These are phyloP conservation scores for Gaultheria prostrata DNA, from an alignment of 148 eudicot species.

Conservation along the genomic window DNA sequence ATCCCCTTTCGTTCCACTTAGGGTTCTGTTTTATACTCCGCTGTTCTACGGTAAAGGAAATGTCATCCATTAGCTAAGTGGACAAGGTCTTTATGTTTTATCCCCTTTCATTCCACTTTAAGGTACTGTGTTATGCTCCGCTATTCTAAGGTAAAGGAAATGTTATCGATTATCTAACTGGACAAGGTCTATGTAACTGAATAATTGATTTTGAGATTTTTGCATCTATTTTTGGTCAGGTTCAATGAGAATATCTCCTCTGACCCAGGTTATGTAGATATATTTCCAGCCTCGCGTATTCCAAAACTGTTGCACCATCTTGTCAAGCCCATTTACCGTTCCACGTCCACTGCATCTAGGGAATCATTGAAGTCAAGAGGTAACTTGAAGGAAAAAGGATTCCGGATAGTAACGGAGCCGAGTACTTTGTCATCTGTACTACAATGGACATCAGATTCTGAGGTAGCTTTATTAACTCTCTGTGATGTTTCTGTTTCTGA, in stretches of 20 bases:
- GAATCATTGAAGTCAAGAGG: conserved; percentile 23
- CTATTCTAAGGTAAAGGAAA: background rate
- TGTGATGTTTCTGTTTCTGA: background rate
- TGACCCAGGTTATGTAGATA: conserved; percentile 92
- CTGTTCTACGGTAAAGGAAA: background rate
- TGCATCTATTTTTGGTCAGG: conserved; percentile 39
- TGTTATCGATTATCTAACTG: background rate
- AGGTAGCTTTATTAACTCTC: conserved; percentile 45
- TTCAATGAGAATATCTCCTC: conserved; percentile 64
- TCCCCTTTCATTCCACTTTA: background rate
- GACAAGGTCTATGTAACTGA: background rate
- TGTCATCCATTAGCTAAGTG: background rate
- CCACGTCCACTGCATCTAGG: conserved; percentile 35
- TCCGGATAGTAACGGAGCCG: conserved; percentile 67
- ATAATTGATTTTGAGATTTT: conserved; percentile 9
- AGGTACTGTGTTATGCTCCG: background rate
- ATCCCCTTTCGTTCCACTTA: background rate
- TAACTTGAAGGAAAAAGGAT: conserved; percentile 59
- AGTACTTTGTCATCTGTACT: conserved; percentile 56
- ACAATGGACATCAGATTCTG: conserved; percentile 75
- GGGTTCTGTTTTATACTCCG: background rate
- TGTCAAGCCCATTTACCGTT: conserved; percentile 55
- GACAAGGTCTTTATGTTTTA: background rate
- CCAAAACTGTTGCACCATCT: conserved; percentile 78
- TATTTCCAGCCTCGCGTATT: conserved; percentile 75